Conservation (phyloP, 805 yeast species). For the Cyberlindnera americana region DNA sequence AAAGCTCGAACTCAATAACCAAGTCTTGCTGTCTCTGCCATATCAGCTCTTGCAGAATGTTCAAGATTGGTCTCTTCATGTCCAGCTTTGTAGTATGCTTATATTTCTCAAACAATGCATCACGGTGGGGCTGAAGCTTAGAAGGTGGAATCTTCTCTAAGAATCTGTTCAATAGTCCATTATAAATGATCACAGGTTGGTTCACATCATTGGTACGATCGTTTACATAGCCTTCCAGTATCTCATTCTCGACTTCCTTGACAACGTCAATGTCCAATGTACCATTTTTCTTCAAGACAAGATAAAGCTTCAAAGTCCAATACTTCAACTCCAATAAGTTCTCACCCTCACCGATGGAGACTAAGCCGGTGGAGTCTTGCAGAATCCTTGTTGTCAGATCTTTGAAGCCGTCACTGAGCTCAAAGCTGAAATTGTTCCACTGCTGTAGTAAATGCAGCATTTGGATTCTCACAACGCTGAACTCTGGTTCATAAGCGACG, state of each 20-base stretch:
- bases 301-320: constrained; percentile 42
- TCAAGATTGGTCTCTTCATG: constrained; percentile 43
- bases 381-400: constrained; percentile 37
- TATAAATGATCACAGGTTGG: constrained; percentile 34
- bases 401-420: constrained; percentile 32
- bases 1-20: constrained; percentile 59
- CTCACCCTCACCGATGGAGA: constrained; percentile 36
- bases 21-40: constrained; percentile 49
- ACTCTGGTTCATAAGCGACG: constrained; percentile 53
- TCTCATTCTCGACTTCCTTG: constrained; percentile 34
- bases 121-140: constrained; percentile 32
- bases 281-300: constrained; percentile 27
- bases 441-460: constrained; percentile 42
- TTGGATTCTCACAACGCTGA: constrained; percentile 44
- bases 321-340: constrained; percentile 41
- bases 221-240: constrained; percentile 40
- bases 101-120: constrained; percentile 34
- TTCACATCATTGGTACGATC: constrained; percentile 21
- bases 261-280: constrained; percentile 31
- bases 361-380: constrained; percentile 42
- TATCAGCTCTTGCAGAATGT: constrained; percentile 39
- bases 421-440: constrained; percentile 28
- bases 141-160: constrained; percentile 30
- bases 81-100: constrained; percentile 28
- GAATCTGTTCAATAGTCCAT: constrained; percentile 34